These are phyloP conservation scores for Sungouiella thailandica DNA, from an alignment of 805 yeast species.

Conservation along the genomic window DNA sequence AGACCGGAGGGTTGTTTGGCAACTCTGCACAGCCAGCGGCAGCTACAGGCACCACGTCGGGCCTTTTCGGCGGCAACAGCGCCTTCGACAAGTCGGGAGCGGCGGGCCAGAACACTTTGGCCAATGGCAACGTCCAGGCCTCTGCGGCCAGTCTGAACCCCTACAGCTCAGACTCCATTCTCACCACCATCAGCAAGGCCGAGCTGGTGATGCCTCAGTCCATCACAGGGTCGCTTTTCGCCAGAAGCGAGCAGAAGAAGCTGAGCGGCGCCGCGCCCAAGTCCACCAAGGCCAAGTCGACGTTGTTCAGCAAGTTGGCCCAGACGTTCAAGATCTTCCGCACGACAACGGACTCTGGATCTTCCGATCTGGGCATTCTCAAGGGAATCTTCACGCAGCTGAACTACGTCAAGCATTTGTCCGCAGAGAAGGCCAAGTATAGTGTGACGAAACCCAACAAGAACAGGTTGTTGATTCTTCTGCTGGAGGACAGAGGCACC, in stretches of 20 bases:
- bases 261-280: slow-evolving; percentile 7
- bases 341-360: slow-evolving; percentile 10
- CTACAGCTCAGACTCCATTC: slow-evolving; percentile 24
- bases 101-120: slow-evolving; percentile 1
- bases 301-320: slow-evolving; percentile 29
- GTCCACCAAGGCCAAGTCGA: slow-evolving; percentile 11
- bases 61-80: slow-evolving; percentile 6
- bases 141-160: slow-evolving; percentile 19
- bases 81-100: neutral
- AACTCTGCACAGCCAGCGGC: neutral
- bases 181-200: slow-evolving; percentile 17
- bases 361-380: slow-evolving; percentile 5
- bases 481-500: slow-evolving; percentile 14
- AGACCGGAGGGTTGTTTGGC: neutral
- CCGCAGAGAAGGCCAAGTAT: neutral
- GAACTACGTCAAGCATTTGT: slow-evolving; percentile 15
- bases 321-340: slow-evolving; percentile 31
- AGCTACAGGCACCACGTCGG: slow-evolving; percentile 1
- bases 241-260: slow-evolving; percentile 7
- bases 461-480: neutral
- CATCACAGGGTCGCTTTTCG: slow-evolving; percentile 25
- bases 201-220: slow-evolving; percentile 28
- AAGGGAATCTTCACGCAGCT: slow-evolving; percentile 31
- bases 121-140: slow-evolving; percentile 2
- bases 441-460: neutral